Conservation (phyloP, 2,329 filamentous ascomycete genomes). For the Alternaria triticimaculans region DNA sequence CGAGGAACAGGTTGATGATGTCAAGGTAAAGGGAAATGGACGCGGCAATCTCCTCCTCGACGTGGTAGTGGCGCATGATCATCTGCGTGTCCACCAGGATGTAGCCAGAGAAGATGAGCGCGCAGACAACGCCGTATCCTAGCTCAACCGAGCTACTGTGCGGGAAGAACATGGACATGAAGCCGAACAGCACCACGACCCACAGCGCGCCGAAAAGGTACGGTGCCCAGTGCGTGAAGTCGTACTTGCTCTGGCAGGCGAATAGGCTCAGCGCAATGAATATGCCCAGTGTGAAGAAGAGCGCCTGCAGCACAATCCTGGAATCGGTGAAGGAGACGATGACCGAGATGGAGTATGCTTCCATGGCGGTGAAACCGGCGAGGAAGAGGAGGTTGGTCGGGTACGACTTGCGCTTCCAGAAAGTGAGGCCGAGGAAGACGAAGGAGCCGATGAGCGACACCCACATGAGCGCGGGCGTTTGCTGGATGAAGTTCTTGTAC, state of each 20-base stretch:
- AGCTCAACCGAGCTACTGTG: slow-evolving; percentile 82
- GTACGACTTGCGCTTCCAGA: slow-evolving; percentile 67
- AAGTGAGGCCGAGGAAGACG: slow-evolving; percentile 47
- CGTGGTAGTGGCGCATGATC: slow-evolving; percentile 93
- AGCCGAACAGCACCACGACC: slow-evolving; percentile 89
- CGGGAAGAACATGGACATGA: slow-evolving; percentile 90
- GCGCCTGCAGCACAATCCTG: slow-evolving; percentile 84
- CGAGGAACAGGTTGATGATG: slow-evolving; percentile 95
- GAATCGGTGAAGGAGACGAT: slow-evolving; percentile 90
- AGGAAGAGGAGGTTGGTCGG: slow-evolving; percentile 95
- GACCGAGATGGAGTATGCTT: slow-evolving; percentile 92
- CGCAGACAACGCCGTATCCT: slow-evolving; percentile 79
- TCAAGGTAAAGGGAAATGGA: slow-evolving; percentile 95
- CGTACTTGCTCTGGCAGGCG: slow-evolving; percentile 96
- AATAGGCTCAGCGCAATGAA: slow-evolving; percentile 75
- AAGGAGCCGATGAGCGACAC: slow-evolving; percentile 66
- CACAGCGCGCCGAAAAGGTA: slow-evolving; percentile 92
- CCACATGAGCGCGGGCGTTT: slow-evolving; percentile 83
- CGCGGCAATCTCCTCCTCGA: slow-evolving; percentile 97
- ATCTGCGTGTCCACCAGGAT: slow-evolving; percentile 97
- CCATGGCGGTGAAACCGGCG: slow-evolving; percentile 83
- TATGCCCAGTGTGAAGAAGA: slow-evolving; percentile 78
- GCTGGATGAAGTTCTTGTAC: slow-evolving; percentile 89
- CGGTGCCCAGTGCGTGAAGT: slow-evolving; percentile 97
- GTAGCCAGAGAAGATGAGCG: slow-evolving; percentile 91